Conservation (phyloP, 352 stramenopile genomes). For the Globisporangium cystogenes region DNA sequence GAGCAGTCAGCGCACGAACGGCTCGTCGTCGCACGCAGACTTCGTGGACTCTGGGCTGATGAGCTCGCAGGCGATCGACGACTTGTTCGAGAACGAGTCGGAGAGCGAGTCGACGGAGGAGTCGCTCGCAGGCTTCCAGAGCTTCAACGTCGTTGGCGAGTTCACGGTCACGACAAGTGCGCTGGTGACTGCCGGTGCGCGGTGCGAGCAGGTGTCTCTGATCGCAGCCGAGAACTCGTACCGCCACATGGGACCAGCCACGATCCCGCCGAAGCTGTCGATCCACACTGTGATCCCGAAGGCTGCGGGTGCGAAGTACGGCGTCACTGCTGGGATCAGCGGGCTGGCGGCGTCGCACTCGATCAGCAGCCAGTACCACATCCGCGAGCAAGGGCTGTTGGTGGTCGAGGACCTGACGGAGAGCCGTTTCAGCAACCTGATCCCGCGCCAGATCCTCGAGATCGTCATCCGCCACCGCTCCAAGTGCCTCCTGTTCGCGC, state of each 20-base stretch:
- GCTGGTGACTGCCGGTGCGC: conserved; percentile 56
- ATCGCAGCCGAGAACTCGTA: conserved; percentile 68
- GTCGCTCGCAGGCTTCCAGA: conserved; percentile 22
- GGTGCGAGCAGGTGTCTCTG: conserved; percentile 55
- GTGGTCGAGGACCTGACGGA: conserved; percentile 83
- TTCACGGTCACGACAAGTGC: conserved; percentile 66
- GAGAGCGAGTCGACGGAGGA: conserved; percentile 40
- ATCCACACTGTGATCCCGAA: conserved; percentile 81
- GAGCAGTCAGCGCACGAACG: conserved; percentile 35
- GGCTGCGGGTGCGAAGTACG: conserved; percentile 55
- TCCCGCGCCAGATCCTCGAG: conserved; percentile 77
- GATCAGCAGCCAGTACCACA: conserved; percentile 84
- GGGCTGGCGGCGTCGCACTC: conserved; percentile 48
- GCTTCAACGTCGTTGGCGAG: conserved; percentile 59
- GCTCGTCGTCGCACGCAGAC: conserved; percentile 41
- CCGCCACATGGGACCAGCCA: conserved; percentile 53
- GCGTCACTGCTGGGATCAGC: conserved; percentile 43
- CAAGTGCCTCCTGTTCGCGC: conserved; percentile 67
- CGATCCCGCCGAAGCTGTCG: conserved; percentile 57
- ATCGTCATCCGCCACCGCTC: conserved; percentile 71
- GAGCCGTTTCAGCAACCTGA: conserved; percentile 80
- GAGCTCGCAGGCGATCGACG: conserved; percentile 57
- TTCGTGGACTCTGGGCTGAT: conserved; percentile 22
- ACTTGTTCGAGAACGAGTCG: conserved; percentile 79
- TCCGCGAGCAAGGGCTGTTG: conserved; percentile 72